Base-by-base conservation (phyloP, 75 land plant species). In the Larix kaempferi region DNA sequence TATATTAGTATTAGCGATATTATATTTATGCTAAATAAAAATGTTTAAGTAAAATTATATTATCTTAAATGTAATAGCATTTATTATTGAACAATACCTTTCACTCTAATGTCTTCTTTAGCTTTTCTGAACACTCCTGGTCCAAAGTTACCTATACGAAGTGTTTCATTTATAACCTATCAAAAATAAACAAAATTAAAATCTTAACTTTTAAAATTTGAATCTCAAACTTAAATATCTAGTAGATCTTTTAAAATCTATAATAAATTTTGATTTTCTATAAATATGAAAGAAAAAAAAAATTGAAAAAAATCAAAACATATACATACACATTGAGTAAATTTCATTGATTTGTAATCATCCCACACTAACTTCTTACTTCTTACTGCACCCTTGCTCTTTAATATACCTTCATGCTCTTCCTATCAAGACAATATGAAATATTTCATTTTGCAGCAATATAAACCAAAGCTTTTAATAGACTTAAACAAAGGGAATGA, bases 301-400 rank as follows among this genome's bases (percentile, higher is more conserved):
- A 17, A 1, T 26, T 3, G 3, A 2, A 2, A 2, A 26, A 26
- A 14, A n/a, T n/a, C 16, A 10, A 14, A 17, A 1, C n/a, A 35
- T 37, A 3, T 21, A 2, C 73, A 0, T n/a, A 69, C 73, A 4
- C 23, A 11, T 69, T 69, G 25, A 10, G 73, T 69, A 44, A 69
- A 69, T 69, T 69, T 69, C 73, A 69, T 69, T 10, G 54, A 37
- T 69, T 69, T 69, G 19, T 69, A 69, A 22, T 41, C 4, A 35
- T 41, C 54, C 73, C 73, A 69, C 8, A 13, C 41, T 3, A 69
- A 3, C 10, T 69, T 69, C 41, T 41, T 0, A 69, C n/a, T n/a
- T n/a, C n/a, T n/a, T n/a, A n/a, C n/a, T n/a, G n/a, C n/a, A n/a
- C 52, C 52, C 0, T 69, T 69, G 8, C 12, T 21, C 41, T 39